phyloP scores from a whole-genome alignment of 768 basidiomycete genomes.

The Amanita inopinata region DNA sequence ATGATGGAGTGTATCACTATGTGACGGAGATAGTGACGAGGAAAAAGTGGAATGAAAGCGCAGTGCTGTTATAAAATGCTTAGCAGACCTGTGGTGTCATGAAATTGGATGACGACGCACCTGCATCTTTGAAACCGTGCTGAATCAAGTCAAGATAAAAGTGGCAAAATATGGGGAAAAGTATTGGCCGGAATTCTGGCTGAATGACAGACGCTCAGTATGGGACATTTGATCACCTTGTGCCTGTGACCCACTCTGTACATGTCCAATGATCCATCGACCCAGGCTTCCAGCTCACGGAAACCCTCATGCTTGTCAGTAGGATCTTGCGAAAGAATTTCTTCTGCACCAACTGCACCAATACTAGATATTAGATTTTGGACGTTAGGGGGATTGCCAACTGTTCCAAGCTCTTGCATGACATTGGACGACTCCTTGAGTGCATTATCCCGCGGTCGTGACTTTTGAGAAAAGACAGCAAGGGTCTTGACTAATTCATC shows the following conservation, averaged over 20 bases:
- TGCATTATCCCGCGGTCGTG: slow-evolving; percentile 58
- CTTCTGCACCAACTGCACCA: slow-evolving; percentile 73
- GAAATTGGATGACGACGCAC: slow-evolving; percentile 37
- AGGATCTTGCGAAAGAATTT: slow-evolving; percentile 71
- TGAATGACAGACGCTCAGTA: slow-evolving; percentile 22
- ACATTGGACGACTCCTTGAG: slow-evolving; percentile 59
- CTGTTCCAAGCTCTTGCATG: slow-evolving; percentile 54
- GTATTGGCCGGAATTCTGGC: slow-evolving; percentile 89
- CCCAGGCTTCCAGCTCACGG: slow-evolving; percentile 79
- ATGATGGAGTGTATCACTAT: slow-evolving; percentile 63
- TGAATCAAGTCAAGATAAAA: slow-evolving; percentile 94
- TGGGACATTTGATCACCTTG: background rate
- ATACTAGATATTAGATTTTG: slow-evolving; percentile 72
- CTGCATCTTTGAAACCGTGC: slow-evolving; percentile 83
- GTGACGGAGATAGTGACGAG: slow-evolving; percentile 50
- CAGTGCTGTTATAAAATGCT: slow-evolving; percentile 38
- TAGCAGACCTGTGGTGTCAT: slow-evolving; percentile 6
- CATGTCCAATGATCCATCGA: slow-evolving; percentile 86
- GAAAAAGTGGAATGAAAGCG: slow-evolving; percentile 70
- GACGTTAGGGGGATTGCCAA: slow-evolving; percentile 63
- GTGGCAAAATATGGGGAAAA: slow-evolving; percentile 95
- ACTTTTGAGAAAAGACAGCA: slow-evolving; percentile 62
- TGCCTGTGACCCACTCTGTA: slow-evolving; percentile 52
- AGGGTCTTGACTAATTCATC: slow-evolving; percentile 47
- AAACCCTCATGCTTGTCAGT: slow-evolving; percentile 83